Evolutionary conservation across 345 rosid genomes (phyloP).

Genomic region (Laguncularia racemosa): DNA sequence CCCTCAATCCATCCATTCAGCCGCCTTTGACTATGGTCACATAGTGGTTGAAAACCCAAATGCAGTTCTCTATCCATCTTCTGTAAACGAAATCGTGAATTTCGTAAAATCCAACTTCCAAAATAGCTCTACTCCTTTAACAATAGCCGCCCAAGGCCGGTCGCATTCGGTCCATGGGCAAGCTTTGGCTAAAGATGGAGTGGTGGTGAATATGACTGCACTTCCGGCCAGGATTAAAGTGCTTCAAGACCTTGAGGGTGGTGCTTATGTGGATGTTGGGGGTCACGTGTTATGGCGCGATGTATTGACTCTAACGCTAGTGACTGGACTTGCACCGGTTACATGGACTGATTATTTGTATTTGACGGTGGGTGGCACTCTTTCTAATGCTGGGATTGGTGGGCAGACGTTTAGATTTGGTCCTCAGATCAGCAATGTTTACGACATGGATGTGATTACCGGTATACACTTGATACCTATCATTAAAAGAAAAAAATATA

Average conservation of each 20-base stretch:
- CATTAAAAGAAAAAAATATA: too few species aligned
- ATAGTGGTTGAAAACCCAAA: slow-evolving; percentile 18
- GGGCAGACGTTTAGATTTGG: slow-evolving; percentile 33
- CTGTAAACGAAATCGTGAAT: slow-evolving; percentile 17
- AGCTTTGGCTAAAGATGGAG: slow-evolving; percentile 33
- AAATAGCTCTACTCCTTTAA: slow-evolving; percentile 2
- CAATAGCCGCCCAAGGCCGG: slow-evolving; percentile 34
- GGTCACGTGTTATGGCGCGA: slow-evolving; percentile 38
- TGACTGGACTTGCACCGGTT: slow-evolving; percentile 30
- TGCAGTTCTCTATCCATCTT: slow-evolving; percentile 24
- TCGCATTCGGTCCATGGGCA: slow-evolving; percentile 38
- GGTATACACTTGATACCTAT: slow-evolving; percentile 15
- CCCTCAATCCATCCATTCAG: too few species aligned
- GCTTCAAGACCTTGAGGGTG: neutral
- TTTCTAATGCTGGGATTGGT: slow-evolving; percentile 42
- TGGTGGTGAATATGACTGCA: slow-evolving; percentile 37
- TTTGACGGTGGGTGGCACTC: slow-evolving; percentile 38
- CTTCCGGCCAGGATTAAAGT: neutral
- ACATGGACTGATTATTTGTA: slow-evolving; percentile 41
- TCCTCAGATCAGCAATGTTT: slow-evolving; percentile 39
- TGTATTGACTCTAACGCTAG: slow-evolving; percentile 17
- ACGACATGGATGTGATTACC: slow-evolving; percentile 40
- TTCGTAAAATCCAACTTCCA: slow-evolving; percentile 18
- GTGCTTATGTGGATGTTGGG: slow-evolving; percentile 26
- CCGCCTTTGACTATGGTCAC: slow-evolving; percentile 19